Evolutionary conservation across 192 early-diverging fungal genomes (phyloP).

Genomic region (Backusella liffmaniae): DNA sequence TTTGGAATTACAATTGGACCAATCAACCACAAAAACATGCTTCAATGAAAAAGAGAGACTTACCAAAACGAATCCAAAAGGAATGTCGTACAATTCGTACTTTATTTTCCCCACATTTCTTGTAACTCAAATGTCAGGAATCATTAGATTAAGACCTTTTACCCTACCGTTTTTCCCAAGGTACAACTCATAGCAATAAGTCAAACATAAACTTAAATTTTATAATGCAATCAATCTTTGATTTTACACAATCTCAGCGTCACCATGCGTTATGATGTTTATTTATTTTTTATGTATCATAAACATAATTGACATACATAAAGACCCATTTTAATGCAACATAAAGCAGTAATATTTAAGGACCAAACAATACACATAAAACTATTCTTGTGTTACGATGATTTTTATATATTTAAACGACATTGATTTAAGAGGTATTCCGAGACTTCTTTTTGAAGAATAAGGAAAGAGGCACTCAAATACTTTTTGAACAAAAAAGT

Average conservation of each 20-base stretch:
- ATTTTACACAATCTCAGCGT: background rate
- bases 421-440: background rate
- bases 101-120: slow-evolving; percentile 8
- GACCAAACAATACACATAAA: background rate
- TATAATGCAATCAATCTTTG: background rate
- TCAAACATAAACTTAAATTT: background rate
- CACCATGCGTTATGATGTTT: background rate
- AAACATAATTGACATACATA: background rate
- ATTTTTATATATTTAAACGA: background rate
- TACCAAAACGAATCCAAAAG: slow-evolving; percentile 5
- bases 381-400: background rate
- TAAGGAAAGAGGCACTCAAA: background rate
- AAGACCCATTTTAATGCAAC: background rate
- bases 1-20: background rate
- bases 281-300: background rate
- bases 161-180: background rate
- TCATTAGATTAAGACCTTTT: background rate
- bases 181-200: background rate
- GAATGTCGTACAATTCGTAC: background rate
- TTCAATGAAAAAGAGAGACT: background rate
- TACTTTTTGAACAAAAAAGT: background rate
- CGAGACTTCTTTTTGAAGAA: background rate
- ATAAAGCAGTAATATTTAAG: background rate
- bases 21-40: background rate
- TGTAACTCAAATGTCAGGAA: background rate